A percentile compares a stretch with the other conserved stretches of the same genome.
phyloP scores from a whole-genome alignment of 352 stramenopile genomes.

The Phytophthora niederhauseri region DNA sequence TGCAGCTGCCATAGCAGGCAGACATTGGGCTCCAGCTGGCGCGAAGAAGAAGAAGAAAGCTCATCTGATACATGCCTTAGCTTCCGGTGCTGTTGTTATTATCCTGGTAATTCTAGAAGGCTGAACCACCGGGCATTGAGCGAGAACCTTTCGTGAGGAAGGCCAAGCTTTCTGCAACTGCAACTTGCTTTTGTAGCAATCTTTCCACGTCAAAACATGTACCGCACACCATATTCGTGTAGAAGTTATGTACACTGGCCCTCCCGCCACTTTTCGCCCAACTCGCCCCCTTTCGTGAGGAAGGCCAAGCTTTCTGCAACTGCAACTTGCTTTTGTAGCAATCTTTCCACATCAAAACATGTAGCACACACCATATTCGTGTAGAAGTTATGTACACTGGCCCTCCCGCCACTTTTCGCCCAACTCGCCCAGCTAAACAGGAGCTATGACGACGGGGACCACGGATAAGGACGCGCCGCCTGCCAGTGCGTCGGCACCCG shows the following conservation, averaged over 20 bases:
- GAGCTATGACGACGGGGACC: constrained; percentile 20
- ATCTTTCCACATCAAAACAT: constrained; percentile 12
- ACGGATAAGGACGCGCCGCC: constrained; percentile 19
- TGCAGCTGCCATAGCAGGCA: not conserved
- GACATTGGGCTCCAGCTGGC: too few relatives aligned
- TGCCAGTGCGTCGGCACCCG: not conserved
- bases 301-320: not conserved
- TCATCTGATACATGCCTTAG: too few relatives aligned
- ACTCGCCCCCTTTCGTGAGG: too few relatives aligned
- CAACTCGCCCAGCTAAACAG: not conserved
- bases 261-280: constrained; percentile 9
- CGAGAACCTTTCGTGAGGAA: too few relatives aligned
- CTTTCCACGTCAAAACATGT: constrained; percentile 10
- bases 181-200: constrained; percentile 14
- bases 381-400: constrained; percentile 10
- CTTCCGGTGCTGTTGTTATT: too few relatives aligned
- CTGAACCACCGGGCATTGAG: too few relatives aligned
- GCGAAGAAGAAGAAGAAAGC: too few relatives aligned
- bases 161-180: not conserved
- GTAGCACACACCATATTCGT: not conserved
- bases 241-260: constrained; percentile 4
- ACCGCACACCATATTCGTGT: constrained; percentile 2
- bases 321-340: constrained; percentile 14
- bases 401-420: constrained; percentile 7
- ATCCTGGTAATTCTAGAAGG: too few relatives aligned